Base-by-base conservation (phyloP, 179 eudicot genomes). In the Sideroxylon spinosum region DNA sequence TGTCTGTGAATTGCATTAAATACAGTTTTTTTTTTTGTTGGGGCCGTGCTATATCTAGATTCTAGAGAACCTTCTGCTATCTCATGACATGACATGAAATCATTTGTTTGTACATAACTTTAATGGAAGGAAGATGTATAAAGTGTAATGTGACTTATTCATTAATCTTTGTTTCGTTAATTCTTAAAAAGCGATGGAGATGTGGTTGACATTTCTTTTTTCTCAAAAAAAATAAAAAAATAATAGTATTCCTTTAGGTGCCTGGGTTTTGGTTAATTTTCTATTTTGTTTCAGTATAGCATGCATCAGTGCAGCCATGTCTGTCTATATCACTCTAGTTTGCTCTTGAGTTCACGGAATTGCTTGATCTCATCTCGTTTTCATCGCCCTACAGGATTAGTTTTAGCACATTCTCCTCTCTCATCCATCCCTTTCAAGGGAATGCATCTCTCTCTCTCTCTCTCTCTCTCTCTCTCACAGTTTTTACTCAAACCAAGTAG, bases 161-260 rank as follows among this genome's bases (percentile, higher is more conserved):
- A 37, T 37, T 37, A 37, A 37, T 37, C 44, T 37, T 37, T 37
- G 5, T 1, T 37, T 37, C 44, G 44, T 37, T 37, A 44, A 74
- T 74, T 60, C 77, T 53, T 2, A 20, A 53, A 60, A 74, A 37
- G 55, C 17, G 77, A 57, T 68, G 50, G 55, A 3, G 11, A 55
- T 68, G 32, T 60, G 69, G 60, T 71, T 48, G 76, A 9, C 53
- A 78, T 44, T 9, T 66, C n/a, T 52, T 52, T 19, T 49, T 17
- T 6, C 19, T 5, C 56, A 52, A 52, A 37, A 1, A 29, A 37
- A 37, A 37, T 37, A n/a, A n/a, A n/a, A n/a, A n/a, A n/a, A n/a
- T n/a, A n/a, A n/a, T n/a, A n/a, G n/a, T n/a, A n/a, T 37, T 37
- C 44, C 44, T 59, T 25, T 59, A 37, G 23, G n/a, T 8, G 53